Evolutionary conservation across 805 yeast species (phyloP).

Genomic region (Candida mattraensis): DNA sequence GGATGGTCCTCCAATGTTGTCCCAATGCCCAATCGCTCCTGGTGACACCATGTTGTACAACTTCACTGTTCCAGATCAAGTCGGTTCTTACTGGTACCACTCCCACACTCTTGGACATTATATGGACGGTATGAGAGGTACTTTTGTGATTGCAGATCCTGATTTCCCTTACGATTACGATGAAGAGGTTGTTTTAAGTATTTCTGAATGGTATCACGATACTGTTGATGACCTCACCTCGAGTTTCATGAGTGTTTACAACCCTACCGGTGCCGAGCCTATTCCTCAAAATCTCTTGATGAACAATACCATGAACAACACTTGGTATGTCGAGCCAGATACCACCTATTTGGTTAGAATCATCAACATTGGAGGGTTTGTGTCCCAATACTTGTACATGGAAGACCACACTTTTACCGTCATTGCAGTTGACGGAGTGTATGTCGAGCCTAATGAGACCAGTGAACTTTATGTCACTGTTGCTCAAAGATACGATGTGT

Average conservation of each 20-base stretch:
- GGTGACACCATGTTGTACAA: slow-evolving; percentile 72
- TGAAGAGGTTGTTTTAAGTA: slow-evolving; percentile 67
- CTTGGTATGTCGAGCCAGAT: slow-evolving; percentile 81
- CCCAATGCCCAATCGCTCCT: slow-evolving; percentile 92
- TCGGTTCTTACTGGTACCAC: slow-evolving; percentile 96
- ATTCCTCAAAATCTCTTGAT: slow-evolving; percentile 79
- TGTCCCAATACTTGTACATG: slow-evolving; percentile 83
- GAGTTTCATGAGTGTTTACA: slow-evolving; percentile 64
- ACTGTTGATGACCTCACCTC: slow-evolving; percentile 50
- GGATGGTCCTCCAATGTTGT: slow-evolving; percentile 90
- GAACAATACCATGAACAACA: slow-evolving; percentile 75
- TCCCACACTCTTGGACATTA: slow-evolving; percentile 89
- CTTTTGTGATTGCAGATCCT: slow-evolving; percentile 68
- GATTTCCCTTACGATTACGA: slow-evolving; percentile 71
- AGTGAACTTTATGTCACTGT: slow-evolving; percentile 74
- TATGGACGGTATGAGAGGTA: slow-evolving; percentile 89
- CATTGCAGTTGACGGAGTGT: slow-evolving; percentile 90
- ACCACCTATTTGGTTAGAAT: slow-evolving; percentile 81
- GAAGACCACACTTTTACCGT: slow-evolving; percentile 86
- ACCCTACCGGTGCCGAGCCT: slow-evolving; percentile 99
- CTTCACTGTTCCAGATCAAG: slow-evolving; percentile 80
- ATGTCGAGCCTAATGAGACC: slow-evolving; percentile 74
- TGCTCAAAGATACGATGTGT: slow-evolving; percentile 88
- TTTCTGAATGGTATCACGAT: slow-evolving; percentile 90
- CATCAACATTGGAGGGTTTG: slow-evolving; percentile 86